phyloP scores from a whole-genome alignment of 179 eudicot species.

The Nepenthes alata region DNA sequence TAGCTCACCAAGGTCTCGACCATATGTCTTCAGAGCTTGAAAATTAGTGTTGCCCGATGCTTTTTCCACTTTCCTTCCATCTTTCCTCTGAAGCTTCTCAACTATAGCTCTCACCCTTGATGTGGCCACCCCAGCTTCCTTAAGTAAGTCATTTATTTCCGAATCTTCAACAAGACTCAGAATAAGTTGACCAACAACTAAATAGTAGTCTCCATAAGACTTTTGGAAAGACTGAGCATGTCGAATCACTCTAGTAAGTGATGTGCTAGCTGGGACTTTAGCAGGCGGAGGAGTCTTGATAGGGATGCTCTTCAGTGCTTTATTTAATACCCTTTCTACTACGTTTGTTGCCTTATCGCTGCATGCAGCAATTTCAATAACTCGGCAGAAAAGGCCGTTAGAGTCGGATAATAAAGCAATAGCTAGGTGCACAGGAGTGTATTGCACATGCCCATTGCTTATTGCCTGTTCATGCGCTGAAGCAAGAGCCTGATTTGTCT shows the following conservation, averaged over 20 bases:
- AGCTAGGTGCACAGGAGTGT: constrained; percentile 66
- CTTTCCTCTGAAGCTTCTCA: constrained; percentile 61
- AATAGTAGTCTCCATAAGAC: constrained; percentile 53
- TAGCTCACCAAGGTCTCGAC: constrained; percentile 66
- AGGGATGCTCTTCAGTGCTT: constrained; percentile 47
- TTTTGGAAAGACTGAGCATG: constrained; percentile 58
- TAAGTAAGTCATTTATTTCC: constrained; percentile 45
- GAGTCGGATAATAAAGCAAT: constrained; percentile 34
- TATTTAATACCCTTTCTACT: constrained; percentile 48
- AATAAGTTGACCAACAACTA: constrained; percentile 63
- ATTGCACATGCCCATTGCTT: constrained; percentile 49
- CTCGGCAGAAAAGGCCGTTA: constrained; percentile 55
- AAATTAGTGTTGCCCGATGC: constrained; percentile 47
- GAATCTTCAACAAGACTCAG: constrained; percentile 66
- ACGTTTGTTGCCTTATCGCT: constrained; percentile 43
- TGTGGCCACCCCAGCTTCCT: constrained; percentile 52
- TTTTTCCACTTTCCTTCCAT: constrained; percentile 65
- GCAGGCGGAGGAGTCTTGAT: constrained; percentile 64
- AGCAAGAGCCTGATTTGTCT: constrained; percentile 55
- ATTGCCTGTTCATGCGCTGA: constrained; percentile 55
- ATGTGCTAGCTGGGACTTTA: constrained; percentile 44
- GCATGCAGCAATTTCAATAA: constrained; percentile 37
- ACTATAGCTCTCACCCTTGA: constrained; percentile 46
- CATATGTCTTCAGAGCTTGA: constrained; percentile 65
- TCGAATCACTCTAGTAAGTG: constrained; percentile 48